Evolutionary conservation across 192 early-diverging fungal species (phyloP), one percentile per base, ranked within the genome.

Genomic region (Coemansia sp.): DNA sequence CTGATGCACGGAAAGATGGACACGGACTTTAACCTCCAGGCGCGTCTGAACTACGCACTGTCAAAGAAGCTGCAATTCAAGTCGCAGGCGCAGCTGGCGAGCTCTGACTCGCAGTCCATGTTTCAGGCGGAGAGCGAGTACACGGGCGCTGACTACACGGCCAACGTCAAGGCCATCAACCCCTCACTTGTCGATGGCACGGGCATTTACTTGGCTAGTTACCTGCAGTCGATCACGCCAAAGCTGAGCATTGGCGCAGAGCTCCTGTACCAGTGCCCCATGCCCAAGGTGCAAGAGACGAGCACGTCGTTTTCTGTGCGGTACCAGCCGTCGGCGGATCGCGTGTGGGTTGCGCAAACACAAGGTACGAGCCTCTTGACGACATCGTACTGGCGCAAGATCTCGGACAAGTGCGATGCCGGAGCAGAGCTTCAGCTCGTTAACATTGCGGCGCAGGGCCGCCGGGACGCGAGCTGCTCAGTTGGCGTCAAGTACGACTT

Each of bases 401-500:
- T 98, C 64, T 95, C 92, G 67, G 94, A 95, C 62, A 94, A 96
- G 81, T 90, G 96, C 41, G 96, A 98, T 79, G 90, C 97, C 23
- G 95, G 88, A 37, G 88, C 93, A 7, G 97, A 99, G 86, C 81
- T 96, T 29, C 93, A 98, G 78, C 69, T 94, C 67, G 29, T 82
- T 53, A 82, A 76, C 51, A 74, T 96, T 63, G 65, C 88, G 45
- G 88, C 88, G 42, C 73, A 78, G 31, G 87, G 79, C 51, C 85
- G 93, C 53, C 87, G 95, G 62, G 95, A 98, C 62, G 98, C 93
- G 44, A 87, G 96, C 64, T 94, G 93, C 64, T 91, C 93, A 15
- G 91, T 95, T n/a, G 96, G 94, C 46, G 97, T 94, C 77, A 99
- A 99, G 87, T 94, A 96, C 64, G 96, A 98, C 70, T 98, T 98